Evolutionary conservation across 768 basidiomycete species (phyloP).

Genomic region (Auricularia sp.): DNA sequence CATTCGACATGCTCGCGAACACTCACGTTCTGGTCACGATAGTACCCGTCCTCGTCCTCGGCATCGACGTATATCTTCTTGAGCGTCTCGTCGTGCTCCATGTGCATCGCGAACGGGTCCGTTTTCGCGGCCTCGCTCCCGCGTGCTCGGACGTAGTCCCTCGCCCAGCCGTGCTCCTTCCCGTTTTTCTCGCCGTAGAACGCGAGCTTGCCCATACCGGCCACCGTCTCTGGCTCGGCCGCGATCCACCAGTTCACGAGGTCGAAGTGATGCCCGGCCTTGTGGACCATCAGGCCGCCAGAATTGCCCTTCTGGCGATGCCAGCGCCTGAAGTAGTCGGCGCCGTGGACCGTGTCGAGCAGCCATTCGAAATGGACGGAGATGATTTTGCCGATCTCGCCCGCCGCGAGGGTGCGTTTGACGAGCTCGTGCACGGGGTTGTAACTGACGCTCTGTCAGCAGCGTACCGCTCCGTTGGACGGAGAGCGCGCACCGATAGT

Average conservation of each 20-base stretch:
- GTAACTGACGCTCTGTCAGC: constrained; percentile 19
- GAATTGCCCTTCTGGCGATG: constrained; percentile 35
- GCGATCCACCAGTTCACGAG: constrained; percentile 48
- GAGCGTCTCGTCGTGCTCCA: constrained; percentile 32
- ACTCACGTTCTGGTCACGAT: constrained; percentile 38
- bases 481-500: constrained; percentile 23
- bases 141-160: constrained; percentile 34
- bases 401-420: constrained; percentile 34
- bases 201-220: constrained; percentile 34
- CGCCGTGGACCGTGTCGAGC: constrained; percentile 42
- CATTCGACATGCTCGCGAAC: too few relatives aligned
- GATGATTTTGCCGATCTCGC: constrained; percentile 38
- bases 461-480: not conserved
- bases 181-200: constrained; percentile 40
- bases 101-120: constrained; percentile 40
- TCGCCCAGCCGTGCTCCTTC: constrained; percentile 36
- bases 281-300: constrained; percentile 37
- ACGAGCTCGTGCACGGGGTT: constrained; percentile 42
- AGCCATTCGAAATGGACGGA: constrained; percentile 46
- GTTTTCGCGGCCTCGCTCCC: constrained; percentile 30
- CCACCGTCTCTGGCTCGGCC: constrained; percentile 34
- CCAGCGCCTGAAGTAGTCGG: constrained; percentile 45
- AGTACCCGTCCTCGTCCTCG: constrained; percentile 38
- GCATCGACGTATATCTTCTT: constrained; percentile 38
- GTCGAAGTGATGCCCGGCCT: constrained; percentile 39